phyloP scores from a whole-genome alignment of 768 basidiomycete genomes.

The Boletus rubropictus region DNA sequence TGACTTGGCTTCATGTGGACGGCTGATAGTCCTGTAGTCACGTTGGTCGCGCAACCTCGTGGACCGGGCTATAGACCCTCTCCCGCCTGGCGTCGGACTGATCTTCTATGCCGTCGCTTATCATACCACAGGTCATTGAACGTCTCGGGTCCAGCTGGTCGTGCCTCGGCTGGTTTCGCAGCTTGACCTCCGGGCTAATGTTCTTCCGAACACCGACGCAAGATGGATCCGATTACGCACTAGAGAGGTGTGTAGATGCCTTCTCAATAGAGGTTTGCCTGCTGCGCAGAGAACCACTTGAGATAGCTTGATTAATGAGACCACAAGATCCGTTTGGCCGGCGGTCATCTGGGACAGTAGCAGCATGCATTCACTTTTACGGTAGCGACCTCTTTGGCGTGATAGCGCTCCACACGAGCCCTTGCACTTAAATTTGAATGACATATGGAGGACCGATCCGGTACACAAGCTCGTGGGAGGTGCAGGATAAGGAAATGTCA shows the following conservation, averaged over 20 bases:
- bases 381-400: slow-evolving; percentile 19
- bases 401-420: not conserved
- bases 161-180: slow-evolving; percentile 30
- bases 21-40: too few relatives aligned
- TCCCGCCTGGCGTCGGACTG: too few relatives aligned
- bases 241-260: not conserved
- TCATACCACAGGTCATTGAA: too few relatives aligned
- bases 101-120: too few relatives aligned
- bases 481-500: slow-evolving; percentile 1
- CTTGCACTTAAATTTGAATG: not conserved
- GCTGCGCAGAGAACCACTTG: slow-evolving; percentile 34
- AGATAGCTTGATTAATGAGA: slow-evolving; percentile 30
- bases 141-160: too few relatives aligned
- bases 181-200: too few relatives aligned
- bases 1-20: too few relatives aligned
- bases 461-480: not conserved
- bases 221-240: not conserved
- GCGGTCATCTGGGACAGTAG: slow-evolving; percentile 37
- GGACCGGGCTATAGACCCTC: too few relatives aligned
- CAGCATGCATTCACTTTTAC: slow-evolving; percentile 36
- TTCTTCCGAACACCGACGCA: slow-evolving; percentile 29
- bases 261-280: slow-evolving; percentile 32
- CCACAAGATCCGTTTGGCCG: slow-evolving; percentile 34
- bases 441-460: slow-evolving; percentile 1
- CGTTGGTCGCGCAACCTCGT: too few relatives aligned